Evolutionary conservation across 768 basidiomycete genomes (phyloP), one percentile per base, ranked within the genome.

Genomic region (Phanerodontia chrysosporium): DNA sequence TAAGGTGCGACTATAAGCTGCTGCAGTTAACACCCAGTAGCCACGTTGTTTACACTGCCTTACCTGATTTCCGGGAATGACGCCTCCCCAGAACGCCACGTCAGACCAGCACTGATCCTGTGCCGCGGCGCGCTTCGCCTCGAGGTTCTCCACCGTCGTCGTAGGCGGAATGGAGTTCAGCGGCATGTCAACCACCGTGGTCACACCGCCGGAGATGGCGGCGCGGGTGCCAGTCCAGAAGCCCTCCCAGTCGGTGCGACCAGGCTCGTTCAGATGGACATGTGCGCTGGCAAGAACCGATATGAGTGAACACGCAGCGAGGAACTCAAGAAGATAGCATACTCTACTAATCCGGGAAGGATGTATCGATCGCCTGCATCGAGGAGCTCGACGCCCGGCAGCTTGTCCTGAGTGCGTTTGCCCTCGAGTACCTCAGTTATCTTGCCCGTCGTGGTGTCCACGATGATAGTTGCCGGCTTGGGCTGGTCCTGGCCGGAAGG

Each of bases 131-230:
- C 84, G 80, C 76, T 98, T 98, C 27, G 75, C 65, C 48, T 83
- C 73, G 9, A 98, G 79, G 67, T 96, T 85, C 5, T 74, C 75
- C 8, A 93, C 81, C 0, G 92, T 95, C 1, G 93, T 95, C 0
- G 97, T 98, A 0, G 97, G 94, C 1, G 96, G 96, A 55, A 98
- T 91, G 1, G 95, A 96, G 72, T 99, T 98, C 56, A 99, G 78
- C 2, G 96, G 97, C 96, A 98, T 99, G 74, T 98, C 97, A 30
- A 98, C 87, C 22, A 98, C 77, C 6, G 93, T 92, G 8, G 95
- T 98, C n/a, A 98, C 85, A 7, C 96, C 97, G 22, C 96, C 96
- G 1, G 93, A 89, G 1, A 86, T 84, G 1, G 96, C 96, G 21
- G 96, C 96, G 56, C 78, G 75, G 1, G 95, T 95, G n/a, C 93